These are phyloP conservation scores for Teratosphaeria nubilosa DNA, from an alignment of 2,329 filamentous ascomycete genomes.

Conservation along the genomic window DNA sequence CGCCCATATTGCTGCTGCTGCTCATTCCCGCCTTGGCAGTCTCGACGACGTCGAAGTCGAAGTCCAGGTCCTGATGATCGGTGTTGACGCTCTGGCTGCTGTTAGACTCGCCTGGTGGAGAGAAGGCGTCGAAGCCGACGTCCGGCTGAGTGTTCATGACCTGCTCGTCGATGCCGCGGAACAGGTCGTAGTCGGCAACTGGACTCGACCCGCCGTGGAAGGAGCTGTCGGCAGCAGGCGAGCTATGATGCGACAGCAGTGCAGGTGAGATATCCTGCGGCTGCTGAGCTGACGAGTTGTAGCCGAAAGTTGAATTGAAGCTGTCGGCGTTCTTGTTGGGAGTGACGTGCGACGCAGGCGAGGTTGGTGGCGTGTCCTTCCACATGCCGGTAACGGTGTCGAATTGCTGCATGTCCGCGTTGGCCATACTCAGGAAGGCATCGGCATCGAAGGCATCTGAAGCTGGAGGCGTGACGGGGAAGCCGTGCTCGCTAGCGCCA, in stretches of 20 bases:
- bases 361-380: conserved; percentile 24
- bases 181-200: conserved; percentile 6
- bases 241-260: conserved; percentile 14
- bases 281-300: conserved; percentile 11
- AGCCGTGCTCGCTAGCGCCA: conserved; percentile 20
- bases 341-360: conserved; percentile 12
- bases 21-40: neutral
- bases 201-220: conserved; percentile 13
- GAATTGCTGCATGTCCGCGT: conserved; percentile 13
- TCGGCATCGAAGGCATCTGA: conserved; percentile 19
- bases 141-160: conserved; percentile 15
- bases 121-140: conserved; percentile 15
- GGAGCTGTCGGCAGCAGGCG: conserved; percentile 8
- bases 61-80: neutral
- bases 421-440: conserved; percentile 20
- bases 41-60: neutral
- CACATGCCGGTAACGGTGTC: conserved; percentile 14
- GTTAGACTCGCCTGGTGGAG: conserved; percentile 19
- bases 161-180: conserved; percentile 13
- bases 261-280: conserved; percentile 15
- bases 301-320: conserved; percentile 11
- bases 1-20: neutral
- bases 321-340: conserved; percentile 4
- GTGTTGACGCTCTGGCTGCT: conserved; percentile 18
- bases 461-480: conserved; percentile 22